Evolutionary conservation across 257 asterid species (phyloP).

Genomic region (Solanum verrucosum): DNA sequence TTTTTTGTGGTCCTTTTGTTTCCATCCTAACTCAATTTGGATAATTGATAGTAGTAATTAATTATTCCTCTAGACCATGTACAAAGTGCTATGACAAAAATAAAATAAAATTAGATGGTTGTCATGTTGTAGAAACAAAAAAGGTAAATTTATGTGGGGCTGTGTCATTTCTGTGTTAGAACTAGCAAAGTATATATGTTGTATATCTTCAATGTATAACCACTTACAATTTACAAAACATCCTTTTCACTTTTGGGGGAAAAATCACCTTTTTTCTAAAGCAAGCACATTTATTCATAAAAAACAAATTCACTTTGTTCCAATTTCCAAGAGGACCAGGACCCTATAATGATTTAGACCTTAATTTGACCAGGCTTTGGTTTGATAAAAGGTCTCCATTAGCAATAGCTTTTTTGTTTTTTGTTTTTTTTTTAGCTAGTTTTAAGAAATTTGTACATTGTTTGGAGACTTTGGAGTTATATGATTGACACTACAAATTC

Average conservation of each 20-base stretch:
- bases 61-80: background rate
- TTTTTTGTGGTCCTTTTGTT: constrained; percentile 2
- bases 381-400: background rate
- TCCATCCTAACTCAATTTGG: background rate
- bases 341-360: background rate
- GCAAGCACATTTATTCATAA: constrained; percentile 6
- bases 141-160: background rate
- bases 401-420: background rate
- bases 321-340: constrained; percentile 9
- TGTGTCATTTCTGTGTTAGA: background rate
- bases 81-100: background rate
- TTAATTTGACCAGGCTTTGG: background rate
- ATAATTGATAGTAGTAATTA: background rate
- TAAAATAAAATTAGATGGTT: background rate
- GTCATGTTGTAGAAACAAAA: background rate
- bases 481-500: background rate
- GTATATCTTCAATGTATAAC: constrained; percentile 10
- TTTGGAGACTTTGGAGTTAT: background rate
- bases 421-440: background rate
- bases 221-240: background rate
- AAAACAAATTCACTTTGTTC: constrained; percentile 31
- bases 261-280: constrained; percentile 19
- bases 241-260: constrained; percentile 2
- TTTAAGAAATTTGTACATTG: background rate
- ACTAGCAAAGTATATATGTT: background rate